Conservation (phyloP, 2,329 filamentous ascomycete species). For the Stachybotrys elegans region DNA sequence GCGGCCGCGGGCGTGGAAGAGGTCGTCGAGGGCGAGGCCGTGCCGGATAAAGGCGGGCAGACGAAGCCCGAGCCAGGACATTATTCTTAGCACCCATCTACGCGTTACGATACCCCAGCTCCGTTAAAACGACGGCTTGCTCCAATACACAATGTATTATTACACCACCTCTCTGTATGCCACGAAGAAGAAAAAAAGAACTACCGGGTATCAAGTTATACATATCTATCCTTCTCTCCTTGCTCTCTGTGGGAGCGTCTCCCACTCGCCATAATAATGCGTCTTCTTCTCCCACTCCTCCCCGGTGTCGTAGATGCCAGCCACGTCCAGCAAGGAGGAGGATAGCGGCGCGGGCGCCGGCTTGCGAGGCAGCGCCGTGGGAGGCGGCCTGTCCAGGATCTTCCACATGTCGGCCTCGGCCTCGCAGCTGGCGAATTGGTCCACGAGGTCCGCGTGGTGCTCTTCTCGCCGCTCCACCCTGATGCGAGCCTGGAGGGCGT, state of each 20-base stretch:
- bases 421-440: slow-evolving; percentile 31
- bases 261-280: slow-evolving; percentile 38
- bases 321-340: slow-evolving; percentile 25
- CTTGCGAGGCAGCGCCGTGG: slow-evolving; percentile 24
- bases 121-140: too few species aligned
- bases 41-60: not conserved
- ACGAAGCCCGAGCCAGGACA: too few species aligned
- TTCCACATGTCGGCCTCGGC: slow-evolving; percentile 43
- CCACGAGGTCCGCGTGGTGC: slow-evolving; percentile 35
- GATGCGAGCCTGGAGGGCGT: slow-evolving; percentile 33
- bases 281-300: slow-evolving; percentile 33
- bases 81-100: too few species aligned
- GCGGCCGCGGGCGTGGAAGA: slow-evolving; percentile 24
- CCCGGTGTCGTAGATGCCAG: slow-evolving; percentile 29
- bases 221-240: too few species aligned
- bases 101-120: too few species aligned
- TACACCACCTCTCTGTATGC: too few species aligned
- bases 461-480: slow-evolving; percentile 37
- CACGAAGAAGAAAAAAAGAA: too few species aligned
- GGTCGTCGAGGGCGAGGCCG: slow-evolving; percentile 25
- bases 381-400: slow-evolving; percentile 34
- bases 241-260: too few species aligned
- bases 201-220: too few species aligned
- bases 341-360: slow-evolving; percentile 21
- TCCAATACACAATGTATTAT: too few species aligned